Percentiles rank a stretch among this genome's conserved stretches.
Evolutionary conservation across 2,329 filamentous ascomycete species (phyloP).

Genomic region (Botrytis hyacinthi): DNA sequence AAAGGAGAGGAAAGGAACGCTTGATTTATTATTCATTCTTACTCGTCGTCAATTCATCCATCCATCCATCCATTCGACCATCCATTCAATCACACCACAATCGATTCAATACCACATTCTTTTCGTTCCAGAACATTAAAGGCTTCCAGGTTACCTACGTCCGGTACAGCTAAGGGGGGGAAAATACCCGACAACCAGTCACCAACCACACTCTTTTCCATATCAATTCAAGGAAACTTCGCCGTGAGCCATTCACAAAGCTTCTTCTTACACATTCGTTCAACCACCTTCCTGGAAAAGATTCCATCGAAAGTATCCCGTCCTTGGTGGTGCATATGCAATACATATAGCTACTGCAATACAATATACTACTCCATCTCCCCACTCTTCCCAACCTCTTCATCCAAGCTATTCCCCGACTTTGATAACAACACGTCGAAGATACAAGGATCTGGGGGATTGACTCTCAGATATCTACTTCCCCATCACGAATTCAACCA

Average conservation of each 20-base stretch:
- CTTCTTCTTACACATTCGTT: not conserved
- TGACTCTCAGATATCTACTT: slow-evolving; percentile 8
- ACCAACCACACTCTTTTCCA: slow-evolving; percentile 13
- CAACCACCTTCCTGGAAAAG: slow-evolving; percentile 8
- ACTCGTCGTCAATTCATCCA: not conserved
- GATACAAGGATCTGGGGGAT: slow-evolving; percentile 8
- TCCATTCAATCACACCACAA: not conserved
- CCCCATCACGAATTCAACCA: not conserved
- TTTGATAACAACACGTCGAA: slow-evolving; percentile 14
- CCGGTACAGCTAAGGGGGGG: not conserved
- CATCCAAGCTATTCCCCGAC: slow-evolving; percentile 4
- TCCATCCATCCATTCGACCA: not conserved
- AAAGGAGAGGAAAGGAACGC: not conserved
- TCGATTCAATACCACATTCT: not conserved
- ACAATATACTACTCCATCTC: not conserved
- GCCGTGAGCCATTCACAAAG: not conserved
- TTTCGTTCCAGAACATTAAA: not conserved
- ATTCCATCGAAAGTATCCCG: not conserved
- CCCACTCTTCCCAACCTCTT: slow-evolving; percentile 14
- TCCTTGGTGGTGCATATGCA: slow-evolving; percentile 4
- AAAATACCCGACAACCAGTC: not conserved
- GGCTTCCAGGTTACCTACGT: not conserved
- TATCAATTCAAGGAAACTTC: not conserved
- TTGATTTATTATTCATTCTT: not conserved
- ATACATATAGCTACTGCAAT: slow-evolving; percentile 1